These are phyloP conservation scores for Peniophora sp. DNA, from an alignment of 1,284 basidiomycete species.

Conservation along the genomic window DNA sequence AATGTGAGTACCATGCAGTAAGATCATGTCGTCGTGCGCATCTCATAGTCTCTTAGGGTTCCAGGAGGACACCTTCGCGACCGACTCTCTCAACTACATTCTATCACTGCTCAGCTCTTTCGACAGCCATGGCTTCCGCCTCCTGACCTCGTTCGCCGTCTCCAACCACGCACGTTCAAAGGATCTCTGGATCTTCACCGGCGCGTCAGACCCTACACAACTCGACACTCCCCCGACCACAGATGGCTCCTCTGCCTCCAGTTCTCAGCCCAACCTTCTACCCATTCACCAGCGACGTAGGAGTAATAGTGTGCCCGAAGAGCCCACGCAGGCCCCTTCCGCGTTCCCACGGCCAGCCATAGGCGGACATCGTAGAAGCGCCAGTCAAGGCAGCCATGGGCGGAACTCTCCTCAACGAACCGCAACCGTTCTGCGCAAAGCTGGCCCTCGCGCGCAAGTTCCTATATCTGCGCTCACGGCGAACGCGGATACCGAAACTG, in stretches of 20 bases:
- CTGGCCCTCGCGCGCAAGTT: constrained; percentile 52
- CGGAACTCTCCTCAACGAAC: neutral
- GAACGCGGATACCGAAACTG: constrained; percentile 20
- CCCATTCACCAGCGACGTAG: constrained; percentile 11
- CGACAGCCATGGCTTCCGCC: constrained; percentile 58
- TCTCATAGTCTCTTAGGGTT: constrained; percentile 44
- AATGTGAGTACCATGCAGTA: constrained; percentile 44
- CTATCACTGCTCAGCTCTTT: constrained; percentile 58
- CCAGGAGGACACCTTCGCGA: constrained; percentile 69
- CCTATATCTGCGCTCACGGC: constrained; percentile 40
- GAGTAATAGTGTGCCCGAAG: neutral
- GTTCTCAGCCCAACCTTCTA: constrained; percentile 20
- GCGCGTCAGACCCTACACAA: constrained; percentile 23
- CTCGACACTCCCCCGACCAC: constrained; percentile 27
- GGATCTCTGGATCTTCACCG: constrained; percentile 73
- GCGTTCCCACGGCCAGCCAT: neutral
- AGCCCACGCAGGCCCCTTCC: neutral
- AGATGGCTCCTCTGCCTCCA: constrained; percentile 15
- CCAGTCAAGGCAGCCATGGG: too few relatives aligned
- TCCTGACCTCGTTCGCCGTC: constrained; percentile 62
- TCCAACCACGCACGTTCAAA: constrained; percentile 62
- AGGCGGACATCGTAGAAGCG: neutral
- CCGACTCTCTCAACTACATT: constrained; percentile 69
- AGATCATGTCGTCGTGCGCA: constrained; percentile 1
- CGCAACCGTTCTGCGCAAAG: constrained; percentile 38